These are phyloP conservation scores for Scutellaria barbata DNA, from an alignment of 257 asterid species.

Conservation along the genomic window DNA sequence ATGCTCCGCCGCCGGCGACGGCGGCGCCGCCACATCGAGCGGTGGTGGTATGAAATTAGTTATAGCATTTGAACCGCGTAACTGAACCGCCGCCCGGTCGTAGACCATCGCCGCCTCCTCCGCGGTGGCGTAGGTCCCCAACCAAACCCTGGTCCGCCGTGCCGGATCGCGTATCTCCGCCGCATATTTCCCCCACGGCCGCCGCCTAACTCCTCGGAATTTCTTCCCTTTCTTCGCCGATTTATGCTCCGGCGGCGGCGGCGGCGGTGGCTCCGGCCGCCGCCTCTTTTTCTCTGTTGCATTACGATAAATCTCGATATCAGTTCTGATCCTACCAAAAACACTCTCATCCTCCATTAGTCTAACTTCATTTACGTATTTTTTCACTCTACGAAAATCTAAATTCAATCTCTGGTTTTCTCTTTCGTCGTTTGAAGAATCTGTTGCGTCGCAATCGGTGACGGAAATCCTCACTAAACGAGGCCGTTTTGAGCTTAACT, in stretches of 20 bases:
- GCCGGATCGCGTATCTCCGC: slow-evolving; percentile 80
- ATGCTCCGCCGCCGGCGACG: neutral
- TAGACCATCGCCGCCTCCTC: slow-evolving; percentile 74
- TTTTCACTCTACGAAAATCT: slow-evolving; percentile 40
- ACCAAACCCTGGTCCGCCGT: slow-evolving; percentile 55
- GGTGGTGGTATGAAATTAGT: slow-evolving; percentile 48
- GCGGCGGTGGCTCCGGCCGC: neutral
- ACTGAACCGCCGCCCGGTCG: slow-evolving; percentile 60
- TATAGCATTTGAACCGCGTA: slow-evolving; percentile 60
- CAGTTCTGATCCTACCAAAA: neutral
- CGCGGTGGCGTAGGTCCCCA: slow-evolving; percentile 73
- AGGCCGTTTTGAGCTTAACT: slow-evolving; percentile 33
- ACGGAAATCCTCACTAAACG: slow-evolving; percentile 55
- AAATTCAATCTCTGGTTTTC: neutral
- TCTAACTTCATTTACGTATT: slow-evolving; percentile 54
- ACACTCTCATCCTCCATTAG: slow-evolving; percentile 29
- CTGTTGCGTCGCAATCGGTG: slow-evolving; percentile 75
- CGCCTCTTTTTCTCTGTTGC: slow-evolving; percentile 25
- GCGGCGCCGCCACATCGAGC: too few relatives aligned
- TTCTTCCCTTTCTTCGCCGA: slow-evolving; percentile 34
- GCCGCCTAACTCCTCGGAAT: slow-evolving; percentile 70
- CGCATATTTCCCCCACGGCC: slow-evolving; percentile 85
- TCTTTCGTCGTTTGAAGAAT: slow-evolving; percentile 59
- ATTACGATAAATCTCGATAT: neutral
- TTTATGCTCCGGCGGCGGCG: too few relatives aligned